Base-by-base conservation (phyloP, 2,329 filamentous ascomycete species). In the Cytospora mali region DNA sequence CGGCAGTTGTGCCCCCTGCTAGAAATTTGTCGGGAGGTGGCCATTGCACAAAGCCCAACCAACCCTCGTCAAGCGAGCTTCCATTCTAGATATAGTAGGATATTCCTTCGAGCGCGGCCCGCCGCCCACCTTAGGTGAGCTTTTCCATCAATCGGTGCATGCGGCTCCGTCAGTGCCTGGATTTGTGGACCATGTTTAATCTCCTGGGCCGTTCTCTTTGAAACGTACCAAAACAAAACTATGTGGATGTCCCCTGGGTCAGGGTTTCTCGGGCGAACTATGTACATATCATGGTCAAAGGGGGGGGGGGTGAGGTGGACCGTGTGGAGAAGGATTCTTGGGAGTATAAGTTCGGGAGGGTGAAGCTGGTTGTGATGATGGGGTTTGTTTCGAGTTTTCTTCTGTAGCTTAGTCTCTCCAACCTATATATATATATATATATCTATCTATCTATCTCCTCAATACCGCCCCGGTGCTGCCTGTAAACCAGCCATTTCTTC, bases 131-230 rank as follows among this genome's bases (percentile, higher is more conserved):
- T 18, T 33, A 33, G 42, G 55, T 28, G 42, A 16, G 29, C 51
- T 29, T 42, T 48, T 28, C 29, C n/a, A 56, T 58, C 55, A 53
- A 57, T 57, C 53, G 58, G 58, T 33, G 29, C 39, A 28, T 49
- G 18, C 39, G 54, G 58, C 58, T 55, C 58, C 62, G 39, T 35
- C 9, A 51, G 28, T 49, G 55, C 35, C 48, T 48, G 58, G 62
- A 64, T 64, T 62, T 58, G 62, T 62, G 62, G 62, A 61, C 57
- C 58, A 21, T 50, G 52, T 42, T 62, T 62, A 25, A 33, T 55
- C 55, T 55, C 53, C 42, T 39, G 23, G 52, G 51, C 25, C 35
- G 21, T 23, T 61, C 54, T 62, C 54, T 54, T 55, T 64, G 62
- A 64, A 64, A 64, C 62, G 62, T 46, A 18, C 54, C 54, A 55